Evolutionary conservation across 2,329 filamentous ascomycete genomes (phyloP), one percentile per base, ranked within the genome.

Genomic region (Fusarium secorum): DNA sequence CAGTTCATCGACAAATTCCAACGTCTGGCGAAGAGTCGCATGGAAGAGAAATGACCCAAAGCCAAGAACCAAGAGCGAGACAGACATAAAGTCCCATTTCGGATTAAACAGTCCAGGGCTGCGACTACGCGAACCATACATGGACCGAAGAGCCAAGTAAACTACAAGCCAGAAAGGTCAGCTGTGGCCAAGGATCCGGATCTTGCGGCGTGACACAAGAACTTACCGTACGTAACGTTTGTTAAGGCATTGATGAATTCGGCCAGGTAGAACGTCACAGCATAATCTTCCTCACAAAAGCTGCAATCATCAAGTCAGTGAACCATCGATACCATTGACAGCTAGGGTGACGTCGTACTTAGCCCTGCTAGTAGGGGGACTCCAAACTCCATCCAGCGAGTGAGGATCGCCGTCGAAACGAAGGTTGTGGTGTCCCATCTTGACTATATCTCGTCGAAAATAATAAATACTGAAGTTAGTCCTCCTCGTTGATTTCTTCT

Each of bases 1-100:
- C n/a, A 89, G 78, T 71, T 90, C 87, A 70, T 89, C 88, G 68
- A 82, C 83, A 64, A 83, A 84, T 68, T 85, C 81, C 10, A 83
- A 75, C 3, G 74, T 74, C 52, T 83, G 82, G 56, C 79, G 83
- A 22, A 85, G 78, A 11, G 82, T 81, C 35, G 83, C 83, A 69
- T 86, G 84, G 72, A 83, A 86, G 15, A 80, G 54, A 52, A 81
- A 80, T 2, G 84, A 86, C 30, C 77, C 78, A 44, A 84, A 53
- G 56, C 84, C 84, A 36, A 85, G 79, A 11, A 79, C 42, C 36
- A 85, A 68, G 33, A 85, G 80, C 9, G 81, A 79, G 28, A 80
- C 17, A 26, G 84, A 81, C 76, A 84, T 81, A 60, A 81, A 80
- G 71, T 85, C 84, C 22, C 75, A 60, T 11, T 73, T 77, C 8